Conservation (phyloP, 2,329 filamentous ascomycete species). For the Pseudogymnoascus pannorum region DNA sequence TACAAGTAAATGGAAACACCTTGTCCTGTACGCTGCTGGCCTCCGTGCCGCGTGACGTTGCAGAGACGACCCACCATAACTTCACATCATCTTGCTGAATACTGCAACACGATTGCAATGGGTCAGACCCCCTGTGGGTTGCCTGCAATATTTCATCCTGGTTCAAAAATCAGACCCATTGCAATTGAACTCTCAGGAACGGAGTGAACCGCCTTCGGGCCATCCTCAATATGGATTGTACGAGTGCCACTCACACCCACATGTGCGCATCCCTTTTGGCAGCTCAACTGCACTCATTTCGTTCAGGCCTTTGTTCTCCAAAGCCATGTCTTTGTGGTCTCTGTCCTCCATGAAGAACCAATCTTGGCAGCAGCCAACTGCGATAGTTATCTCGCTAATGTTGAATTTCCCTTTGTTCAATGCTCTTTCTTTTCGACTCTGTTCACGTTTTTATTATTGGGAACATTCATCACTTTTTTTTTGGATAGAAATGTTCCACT, state of each 20-base stretch:
- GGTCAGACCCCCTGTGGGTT: not conserved
- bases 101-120: not conserved
- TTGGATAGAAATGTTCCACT: not conserved
- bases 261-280: not conserved
- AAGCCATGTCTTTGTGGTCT: not conserved
- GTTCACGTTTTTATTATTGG: not conserved
- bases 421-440: not conserved
- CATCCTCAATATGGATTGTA: not conserved
- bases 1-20: too few species aligned
- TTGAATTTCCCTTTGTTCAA: not conserved
- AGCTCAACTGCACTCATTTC: not conserved
- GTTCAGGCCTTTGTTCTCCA: not conserved
- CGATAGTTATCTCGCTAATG: not conserved
- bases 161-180: not conserved
- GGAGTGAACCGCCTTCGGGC: not conserved
- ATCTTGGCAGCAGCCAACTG: not conserved
- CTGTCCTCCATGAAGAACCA: not conserved
- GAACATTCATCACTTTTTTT: not conserved
- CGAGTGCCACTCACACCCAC: not conserved
- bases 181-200: not conserved
- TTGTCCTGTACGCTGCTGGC: not conserved
- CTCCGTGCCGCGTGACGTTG: not conserved
- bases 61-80: not conserved
- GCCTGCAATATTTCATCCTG: not conserved
- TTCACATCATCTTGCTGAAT: not conserved